Conservation (phyloP, 2,329 filamentous ascomycete species). For the Cladosporium sp. region DNA sequence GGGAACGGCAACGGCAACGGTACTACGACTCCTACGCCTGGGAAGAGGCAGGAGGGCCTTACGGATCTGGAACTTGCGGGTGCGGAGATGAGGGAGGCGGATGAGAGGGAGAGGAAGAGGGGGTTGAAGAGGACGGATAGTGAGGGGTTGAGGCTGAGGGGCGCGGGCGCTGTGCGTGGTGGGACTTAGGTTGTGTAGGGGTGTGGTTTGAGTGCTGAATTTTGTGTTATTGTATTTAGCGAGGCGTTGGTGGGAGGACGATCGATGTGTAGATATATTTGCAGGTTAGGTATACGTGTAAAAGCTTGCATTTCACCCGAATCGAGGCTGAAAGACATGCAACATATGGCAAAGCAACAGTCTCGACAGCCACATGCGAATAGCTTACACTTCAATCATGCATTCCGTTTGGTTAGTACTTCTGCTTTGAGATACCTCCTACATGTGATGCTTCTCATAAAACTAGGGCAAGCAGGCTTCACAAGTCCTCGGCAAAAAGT, state of each 20-base stretch:
- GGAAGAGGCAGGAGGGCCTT: constrained; percentile 25
- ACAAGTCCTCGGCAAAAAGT: too few relatives aligned
- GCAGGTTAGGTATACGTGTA: too few relatives aligned
- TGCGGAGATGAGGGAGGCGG: constrained; percentile 31
- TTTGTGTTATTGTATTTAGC: constrained; percentile 1
- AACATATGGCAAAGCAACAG: too few relatives aligned
- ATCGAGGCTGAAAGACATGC: too few relatives aligned
- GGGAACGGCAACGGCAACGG: not conserved
- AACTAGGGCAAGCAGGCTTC: too few relatives aligned
- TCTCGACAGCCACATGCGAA: too few relatives aligned
- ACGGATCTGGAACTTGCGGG: constrained; percentile 31
- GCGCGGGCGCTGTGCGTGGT: constrained; percentile 2
- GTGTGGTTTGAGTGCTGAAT: not conserved
- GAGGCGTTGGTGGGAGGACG: constrained; percentile 13
- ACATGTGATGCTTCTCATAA: too few relatives aligned
- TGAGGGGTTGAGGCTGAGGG: constrained; percentile 12
- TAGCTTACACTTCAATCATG: too few relatives aligned
- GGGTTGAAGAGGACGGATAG: constrained; percentile 15
- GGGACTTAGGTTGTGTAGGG: not conserved
- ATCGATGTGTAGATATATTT: too few relatives aligned
- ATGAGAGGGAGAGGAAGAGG: constrained; percentile 24
- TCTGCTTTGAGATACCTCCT: too few relatives aligned
- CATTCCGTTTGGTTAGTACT: too few relatives aligned
- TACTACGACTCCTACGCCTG: constrained; percentile 7
- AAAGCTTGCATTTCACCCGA: too few relatives aligned